Evolutionary conservation across 192 early-diverging fungal genomes (phyloP).

Genomic region (Gamsiella multidivaricata): DNA sequence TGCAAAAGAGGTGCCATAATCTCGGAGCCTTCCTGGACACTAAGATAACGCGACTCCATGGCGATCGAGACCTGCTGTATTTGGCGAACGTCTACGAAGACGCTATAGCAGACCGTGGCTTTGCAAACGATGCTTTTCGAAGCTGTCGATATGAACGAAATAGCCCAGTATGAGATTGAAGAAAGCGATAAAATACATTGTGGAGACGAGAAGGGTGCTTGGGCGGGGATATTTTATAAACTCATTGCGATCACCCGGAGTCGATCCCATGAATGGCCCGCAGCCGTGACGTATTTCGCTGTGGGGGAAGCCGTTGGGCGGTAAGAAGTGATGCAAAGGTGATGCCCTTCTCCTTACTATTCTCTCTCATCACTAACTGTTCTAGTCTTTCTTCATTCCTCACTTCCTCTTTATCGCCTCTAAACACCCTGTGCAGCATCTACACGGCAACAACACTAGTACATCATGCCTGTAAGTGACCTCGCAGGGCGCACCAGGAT

Average conservation of each 20-base stretch:
- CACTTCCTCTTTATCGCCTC: background rate
- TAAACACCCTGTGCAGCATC: background rate
- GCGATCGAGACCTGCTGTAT: background rate
- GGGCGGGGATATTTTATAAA: too few species aligned
- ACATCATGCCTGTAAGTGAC: conserved; percentile 45
- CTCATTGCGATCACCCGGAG: conserved; percentile 4
- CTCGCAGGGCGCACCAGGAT: background rate
- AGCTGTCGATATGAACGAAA: too few species aligned
- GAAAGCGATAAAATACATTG: too few species aligned
- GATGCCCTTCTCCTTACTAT: background rate
- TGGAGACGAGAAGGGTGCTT: too few species aligned
- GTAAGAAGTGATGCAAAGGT: too few species aligned
- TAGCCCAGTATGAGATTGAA: too few species aligned
- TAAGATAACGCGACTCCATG: conserved; percentile 22
- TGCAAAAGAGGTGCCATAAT: conserved; percentile 27
- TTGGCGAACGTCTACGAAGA: too few species aligned
- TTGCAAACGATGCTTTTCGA: too few species aligned
- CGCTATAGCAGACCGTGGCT: background rate
- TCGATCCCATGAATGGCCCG: background rate
- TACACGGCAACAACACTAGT: background rate
- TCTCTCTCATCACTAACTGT: too few species aligned
- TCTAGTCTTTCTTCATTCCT: conserved; percentile 3
- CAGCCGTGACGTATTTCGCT: conserved; percentile 32
- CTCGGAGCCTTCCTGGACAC: conserved; percentile 20
- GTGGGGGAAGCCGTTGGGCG: conserved; percentile 5